Conservation (phyloP, 345 rosid genomes). For the Populus tremula region DNA sequence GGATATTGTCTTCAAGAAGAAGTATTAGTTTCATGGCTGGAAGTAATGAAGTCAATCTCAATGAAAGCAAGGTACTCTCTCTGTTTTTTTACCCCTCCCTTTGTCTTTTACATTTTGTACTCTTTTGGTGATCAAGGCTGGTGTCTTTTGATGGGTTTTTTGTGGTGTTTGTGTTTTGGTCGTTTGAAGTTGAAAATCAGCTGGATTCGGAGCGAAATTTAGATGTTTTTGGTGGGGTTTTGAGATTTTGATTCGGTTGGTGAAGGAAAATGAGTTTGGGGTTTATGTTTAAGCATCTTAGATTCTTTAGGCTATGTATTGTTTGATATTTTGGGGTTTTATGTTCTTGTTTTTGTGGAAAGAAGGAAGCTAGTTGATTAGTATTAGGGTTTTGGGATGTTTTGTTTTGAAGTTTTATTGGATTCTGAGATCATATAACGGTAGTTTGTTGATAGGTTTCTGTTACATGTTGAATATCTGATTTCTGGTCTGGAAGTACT, state of each 20-base stretch:
- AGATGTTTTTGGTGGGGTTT: not conserved
- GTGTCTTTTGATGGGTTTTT: constrained; percentile 19
- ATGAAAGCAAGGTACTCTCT: constrained; percentile 65
- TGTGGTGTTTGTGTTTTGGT: constrained; percentile 18
- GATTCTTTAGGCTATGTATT: not conserved
- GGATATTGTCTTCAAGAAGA: not conserved
- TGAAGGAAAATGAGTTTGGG: not conserved
- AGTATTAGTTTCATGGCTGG: constrained; percentile 53
- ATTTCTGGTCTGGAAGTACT: not conserved
- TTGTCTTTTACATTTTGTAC: not conserved
- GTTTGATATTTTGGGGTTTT: constrained; percentile 6
- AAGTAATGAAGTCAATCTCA: constrained; percentile 59
- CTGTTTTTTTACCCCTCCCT: not conserved
- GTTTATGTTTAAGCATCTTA: not conserved
- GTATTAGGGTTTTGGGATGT: not conserved
- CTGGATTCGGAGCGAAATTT: constrained; percentile 3
- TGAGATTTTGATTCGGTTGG: not conserved
- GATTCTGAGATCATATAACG: constrained; percentile 8
- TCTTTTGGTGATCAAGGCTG: not conserved
- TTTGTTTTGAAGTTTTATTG: constrained; percentile 1
- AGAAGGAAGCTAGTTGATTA: constrained; percentile 6
- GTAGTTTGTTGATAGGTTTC: not conserved
- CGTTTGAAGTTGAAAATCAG: constrained; percentile 14
- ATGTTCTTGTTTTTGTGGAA: not conserved
- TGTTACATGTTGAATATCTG: not conserved